Conservation (phyloP, 2,329 filamentous ascomycete species). For the Cladosporium sp. region DNA sequence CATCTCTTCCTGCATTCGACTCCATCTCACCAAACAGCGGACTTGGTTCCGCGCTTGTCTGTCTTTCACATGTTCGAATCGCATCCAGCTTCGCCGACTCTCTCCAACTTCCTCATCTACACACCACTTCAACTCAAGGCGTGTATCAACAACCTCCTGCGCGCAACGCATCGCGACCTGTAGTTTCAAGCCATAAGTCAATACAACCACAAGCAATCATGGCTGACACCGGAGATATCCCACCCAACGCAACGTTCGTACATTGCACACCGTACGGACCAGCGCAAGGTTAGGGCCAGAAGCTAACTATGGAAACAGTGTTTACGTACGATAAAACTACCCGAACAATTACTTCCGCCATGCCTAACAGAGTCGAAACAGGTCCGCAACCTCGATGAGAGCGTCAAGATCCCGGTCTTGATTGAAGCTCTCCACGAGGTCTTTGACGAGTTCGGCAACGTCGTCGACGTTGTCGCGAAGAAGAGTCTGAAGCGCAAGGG, state of each 20-base stretch:
- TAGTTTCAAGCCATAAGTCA: neutral
- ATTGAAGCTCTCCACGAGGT: slow-evolving; percentile 68
- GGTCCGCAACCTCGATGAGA: slow-evolving; percentile 84
- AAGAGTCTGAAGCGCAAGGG: slow-evolving; percentile 88
- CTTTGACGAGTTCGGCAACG: slow-evolving; percentile 82
- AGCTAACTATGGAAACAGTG: slow-evolving; percentile 20
- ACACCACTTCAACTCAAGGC: neutral
- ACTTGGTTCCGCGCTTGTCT: too few species aligned
- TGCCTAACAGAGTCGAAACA: slow-evolving; percentile 24
- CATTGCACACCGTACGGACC: slow-evolving; percentile 39
- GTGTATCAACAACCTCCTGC: neutral
- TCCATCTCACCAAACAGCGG: too few species aligned
- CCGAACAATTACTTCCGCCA: neutral
- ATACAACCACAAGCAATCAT: slow-evolving; percentile 1
- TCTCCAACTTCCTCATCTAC: neutral
- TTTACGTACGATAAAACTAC: slow-evolving; percentile 26
- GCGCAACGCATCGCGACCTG: neutral
- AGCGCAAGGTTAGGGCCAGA: slow-evolving; percentile 20
- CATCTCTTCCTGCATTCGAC: too few species aligned
- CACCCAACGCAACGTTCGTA: slow-evolving; percentile 38
- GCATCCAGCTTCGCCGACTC: too few species aligned
- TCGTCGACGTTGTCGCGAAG: slow-evolving; percentile 82
- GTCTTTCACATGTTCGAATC: neutral
- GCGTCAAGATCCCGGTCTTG: slow-evolving; percentile 74
- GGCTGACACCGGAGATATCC: slow-evolving; percentile 15